Conservation (phyloP, 192 early-diverging fungal species). For the Coemansia sp. region DNA sequence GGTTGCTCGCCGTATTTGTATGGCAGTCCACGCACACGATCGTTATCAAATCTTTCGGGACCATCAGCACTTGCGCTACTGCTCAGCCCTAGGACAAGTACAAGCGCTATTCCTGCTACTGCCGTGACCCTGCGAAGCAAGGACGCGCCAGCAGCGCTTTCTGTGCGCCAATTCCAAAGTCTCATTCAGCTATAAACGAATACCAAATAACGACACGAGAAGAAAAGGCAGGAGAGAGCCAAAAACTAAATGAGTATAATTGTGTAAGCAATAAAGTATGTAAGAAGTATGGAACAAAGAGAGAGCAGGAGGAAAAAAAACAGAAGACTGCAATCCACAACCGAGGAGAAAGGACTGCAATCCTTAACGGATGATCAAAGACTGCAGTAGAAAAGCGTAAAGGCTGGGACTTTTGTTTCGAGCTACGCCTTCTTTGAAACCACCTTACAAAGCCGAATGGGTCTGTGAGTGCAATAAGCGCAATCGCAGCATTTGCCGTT, state of each 20-base stretch:
- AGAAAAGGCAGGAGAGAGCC: no score
- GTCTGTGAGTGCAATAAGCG: no score
- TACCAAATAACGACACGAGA: neutral
- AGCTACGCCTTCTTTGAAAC: no score
- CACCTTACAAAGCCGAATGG: no score
- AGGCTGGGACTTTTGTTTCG: neutral
- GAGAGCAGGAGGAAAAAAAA: neutral
- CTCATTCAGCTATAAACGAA: neutral
- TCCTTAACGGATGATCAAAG: neutral
- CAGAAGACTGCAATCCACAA: neutral
- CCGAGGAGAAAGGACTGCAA: neutral
- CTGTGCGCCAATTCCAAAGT: neutral
- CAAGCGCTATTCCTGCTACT: neutral
- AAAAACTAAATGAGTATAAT: no score
- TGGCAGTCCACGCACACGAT: constrained; percentile 46
- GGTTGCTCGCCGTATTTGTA: constrained; percentile 59
- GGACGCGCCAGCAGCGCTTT: neutral
- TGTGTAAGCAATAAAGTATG: no score
- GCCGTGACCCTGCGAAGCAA: neutral
- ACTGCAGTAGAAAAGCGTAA: neutral
- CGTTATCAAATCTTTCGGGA: constrained; percentile 6
- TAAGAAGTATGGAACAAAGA: neutral
- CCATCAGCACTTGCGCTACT: neutral
- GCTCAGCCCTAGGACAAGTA: neutral
- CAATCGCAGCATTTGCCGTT: no score